Percentiles rank a stretch among this genome's conserved stretches.
phyloP scores from a whole-genome alignment of 2,329 filamentous ascomycete species.

The Bipolaris sorokiniana region DNA sequence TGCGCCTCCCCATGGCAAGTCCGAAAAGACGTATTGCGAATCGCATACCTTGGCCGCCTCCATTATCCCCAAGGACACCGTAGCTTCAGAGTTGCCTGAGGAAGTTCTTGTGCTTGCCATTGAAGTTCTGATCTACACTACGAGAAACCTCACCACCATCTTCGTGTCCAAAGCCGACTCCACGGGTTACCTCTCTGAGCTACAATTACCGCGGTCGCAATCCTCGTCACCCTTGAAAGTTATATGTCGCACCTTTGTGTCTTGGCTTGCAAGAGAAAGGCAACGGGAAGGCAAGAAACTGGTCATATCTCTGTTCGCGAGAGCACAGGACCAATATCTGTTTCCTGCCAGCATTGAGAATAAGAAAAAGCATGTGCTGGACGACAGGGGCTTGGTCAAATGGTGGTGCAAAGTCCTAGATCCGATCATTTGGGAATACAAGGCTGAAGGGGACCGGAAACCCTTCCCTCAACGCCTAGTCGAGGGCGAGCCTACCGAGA shows the following conservation, averaged over 20 bases:
- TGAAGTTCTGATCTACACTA: conserved; percentile 86
- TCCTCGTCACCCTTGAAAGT: conserved; percentile 74
- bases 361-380: conserved; percentile 83
- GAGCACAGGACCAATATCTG: conserved; percentile 90
- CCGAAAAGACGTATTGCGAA: conserved; percentile 83
- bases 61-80: conserved; percentile 47
- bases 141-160: conserved; percentile 78
- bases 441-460: conserved; percentile 50
- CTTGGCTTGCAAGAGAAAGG: conserved; percentile 72
- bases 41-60: conserved; percentile 76
- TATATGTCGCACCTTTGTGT: conserved; percentile 76
- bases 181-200: conserved; percentile 78
- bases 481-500: conserved; percentile 33
- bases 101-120: conserved; percentile 80
- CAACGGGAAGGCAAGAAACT: conserved; percentile 70
- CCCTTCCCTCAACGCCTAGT: conserved; percentile 39
- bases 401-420: conserved; percentile 96
- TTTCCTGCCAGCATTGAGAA: conserved; percentile 93
- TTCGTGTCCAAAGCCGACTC: conserved; percentile 98
- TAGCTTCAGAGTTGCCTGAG: conserved; percentile 30
- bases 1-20: conserved; percentile 71
- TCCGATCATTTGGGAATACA: conserved; percentile 66
- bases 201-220: conserved; percentile 59
- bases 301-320: conserved; percentile 87
- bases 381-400: conserved; percentile 85